Conservation (phyloP, 768 basidiomycete species). For the Fomitopsis pulvina region DNA sequence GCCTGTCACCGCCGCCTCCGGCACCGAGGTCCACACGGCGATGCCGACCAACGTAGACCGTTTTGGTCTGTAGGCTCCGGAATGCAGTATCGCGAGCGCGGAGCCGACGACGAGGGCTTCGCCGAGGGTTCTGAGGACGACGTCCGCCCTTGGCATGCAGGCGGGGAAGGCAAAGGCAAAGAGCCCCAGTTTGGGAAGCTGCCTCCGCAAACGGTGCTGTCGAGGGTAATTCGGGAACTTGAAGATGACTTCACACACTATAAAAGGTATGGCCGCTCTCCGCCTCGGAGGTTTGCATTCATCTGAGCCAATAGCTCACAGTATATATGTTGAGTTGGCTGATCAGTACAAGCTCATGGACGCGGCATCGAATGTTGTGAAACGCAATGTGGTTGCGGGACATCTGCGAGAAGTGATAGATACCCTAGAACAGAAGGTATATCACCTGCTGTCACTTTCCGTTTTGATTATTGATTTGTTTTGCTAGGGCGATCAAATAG, state of each 20-base stretch:
- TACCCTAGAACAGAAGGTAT: conserved; percentile 84
- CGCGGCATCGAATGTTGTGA: conserved; percentile 70
- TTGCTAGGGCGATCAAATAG: conserved; percentile 89
- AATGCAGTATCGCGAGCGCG: conserved; percentile 8
- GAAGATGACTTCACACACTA: conserved; percentile 96
- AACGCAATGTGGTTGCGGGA: conserved; percentile 79
- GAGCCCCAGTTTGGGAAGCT: conserved; percentile 27
- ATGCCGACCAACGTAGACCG: conserved; percentile 5
- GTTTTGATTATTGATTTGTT: conserved; percentile 3
- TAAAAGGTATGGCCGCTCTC: conserved; percentile 60
- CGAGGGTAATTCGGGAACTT: conserved; percentile 76
- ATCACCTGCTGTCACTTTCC: conserved; percentile 1
- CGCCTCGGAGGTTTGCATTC: conserved; percentile 3
- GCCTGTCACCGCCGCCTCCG: conserved; percentile 50
- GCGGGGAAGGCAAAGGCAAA: neutral
- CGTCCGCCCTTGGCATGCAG: conserved; percentile 6
- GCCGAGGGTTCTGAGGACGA: conserved; percentile 36
- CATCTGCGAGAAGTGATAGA: conserved; percentile 92
- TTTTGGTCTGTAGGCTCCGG: conserved; percentile 12
- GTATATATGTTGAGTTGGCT: conserved; percentile 79
- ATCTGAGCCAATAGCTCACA: neutral
- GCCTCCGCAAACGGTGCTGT: conserved; percentile 85
- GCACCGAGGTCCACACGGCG: conserved; percentile 6
- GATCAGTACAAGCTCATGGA: conserved; percentile 93
- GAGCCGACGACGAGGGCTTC: conserved; percentile 42